Conservation (phyloP, 768 basidiomycete species). For the Phaeolepiota aurea region DNA sequence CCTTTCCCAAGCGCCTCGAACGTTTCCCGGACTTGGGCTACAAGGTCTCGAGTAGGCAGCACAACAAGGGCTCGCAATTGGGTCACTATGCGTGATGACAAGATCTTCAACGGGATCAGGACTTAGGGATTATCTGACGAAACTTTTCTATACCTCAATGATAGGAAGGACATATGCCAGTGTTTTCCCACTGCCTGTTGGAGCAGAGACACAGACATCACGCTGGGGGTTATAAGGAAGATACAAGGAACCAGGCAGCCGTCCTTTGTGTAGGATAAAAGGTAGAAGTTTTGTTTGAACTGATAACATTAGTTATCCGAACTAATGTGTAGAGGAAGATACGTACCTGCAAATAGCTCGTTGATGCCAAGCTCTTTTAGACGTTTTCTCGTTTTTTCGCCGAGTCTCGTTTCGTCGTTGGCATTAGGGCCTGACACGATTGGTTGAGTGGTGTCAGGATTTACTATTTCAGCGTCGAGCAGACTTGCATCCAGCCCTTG, state of each 20-base stretch:
- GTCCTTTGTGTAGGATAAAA: slow-evolving; percentile 51
- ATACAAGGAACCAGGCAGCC: slow-evolving; percentile 42
- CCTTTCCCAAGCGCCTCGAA: slow-evolving; percentile 82
- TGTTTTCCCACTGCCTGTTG: slow-evolving; percentile 97
- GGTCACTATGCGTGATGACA: slow-evolving; percentile 70
- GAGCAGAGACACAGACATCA: slow-evolving; percentile 92
- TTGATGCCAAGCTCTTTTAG: slow-evolving; percentile 73
- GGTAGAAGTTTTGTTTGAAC: slow-evolving; percentile 89
- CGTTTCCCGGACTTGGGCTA: slow-evolving; percentile 86
- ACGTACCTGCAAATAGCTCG: slow-evolving; percentile 82
- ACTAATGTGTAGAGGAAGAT: slow-evolving; percentile 2
- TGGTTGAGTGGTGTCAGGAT: slow-evolving; percentile 37
- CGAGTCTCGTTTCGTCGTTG: slow-evolving; percentile 41
- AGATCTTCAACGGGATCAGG: too few species aligned
- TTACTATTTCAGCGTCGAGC: slow-evolving; percentile 59
- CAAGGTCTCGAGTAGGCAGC: slow-evolving; percentile 90
- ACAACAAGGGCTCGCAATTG: slow-evolving; percentile 84
- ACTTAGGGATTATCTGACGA: too few species aligned
- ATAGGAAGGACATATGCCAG: slow-evolving; percentile 94
- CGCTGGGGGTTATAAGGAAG: slow-evolving; percentile 55
- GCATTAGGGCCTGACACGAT: slow-evolving; percentile 34
- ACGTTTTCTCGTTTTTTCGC: slow-evolving; percentile 50
- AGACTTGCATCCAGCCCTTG: slow-evolving; percentile 77
- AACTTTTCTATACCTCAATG: slow-evolving; percentile 83
- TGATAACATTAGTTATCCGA: slow-evolving; percentile 16